A percentile compares a stretch with the other conserved stretches of the same genome.
phyloP scores from a whole-genome alignment of 352 stramenopile species.

The Proteromonas lacertae region DNA sequence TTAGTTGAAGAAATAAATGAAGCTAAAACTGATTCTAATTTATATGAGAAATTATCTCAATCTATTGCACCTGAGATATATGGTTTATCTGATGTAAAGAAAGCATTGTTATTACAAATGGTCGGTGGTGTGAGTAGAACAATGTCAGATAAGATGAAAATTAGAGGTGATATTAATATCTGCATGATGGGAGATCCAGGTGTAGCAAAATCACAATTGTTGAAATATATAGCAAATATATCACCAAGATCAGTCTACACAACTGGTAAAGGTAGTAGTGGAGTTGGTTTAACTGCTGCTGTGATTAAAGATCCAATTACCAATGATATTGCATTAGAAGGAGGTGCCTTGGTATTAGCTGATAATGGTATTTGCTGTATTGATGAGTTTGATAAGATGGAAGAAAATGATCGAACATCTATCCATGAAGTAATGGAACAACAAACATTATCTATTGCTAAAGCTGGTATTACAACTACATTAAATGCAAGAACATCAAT shows the following conservation, averaged over 20 bases:
- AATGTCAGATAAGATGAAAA: conserved; percentile 55
- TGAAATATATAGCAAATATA: conserved; percentile 87
- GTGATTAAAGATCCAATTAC: conserved; percentile 52
- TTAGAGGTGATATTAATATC: conserved; percentile 94
- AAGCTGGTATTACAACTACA: conserved; percentile 93
- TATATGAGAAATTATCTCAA: not conserved
- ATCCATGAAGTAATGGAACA: conserved; percentile 99
- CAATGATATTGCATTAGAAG: conserved; percentile 33
- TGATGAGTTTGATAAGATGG: conserved; percentile 89
- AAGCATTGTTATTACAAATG: conserved; percentile 79
- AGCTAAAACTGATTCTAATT: conserved; percentile 21
- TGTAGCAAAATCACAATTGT: conserved; percentile 92
- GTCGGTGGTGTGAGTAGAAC: conserved; percentile 22
- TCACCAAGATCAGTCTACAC: conserved; percentile 91
- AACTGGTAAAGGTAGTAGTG: conserved; percentile 79
- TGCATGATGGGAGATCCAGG: conserved; percentile 86
- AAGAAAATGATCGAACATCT: conserved; percentile 76
- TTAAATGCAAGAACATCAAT: conserved; percentile 54
- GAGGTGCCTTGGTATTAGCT: conserved; percentile 82
- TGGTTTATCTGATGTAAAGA: conserved; percentile 95
- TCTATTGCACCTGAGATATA: conserved; percentile 81
- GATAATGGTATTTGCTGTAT: conserved; percentile 93
- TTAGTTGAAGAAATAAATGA: conserved; percentile 18
- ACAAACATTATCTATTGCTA: conserved; percentile 78
- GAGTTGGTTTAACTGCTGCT: conserved; percentile 83